Conservation (phyloP, 164 flowering plant genomes). For the Berberis thunbergii region DNA sequence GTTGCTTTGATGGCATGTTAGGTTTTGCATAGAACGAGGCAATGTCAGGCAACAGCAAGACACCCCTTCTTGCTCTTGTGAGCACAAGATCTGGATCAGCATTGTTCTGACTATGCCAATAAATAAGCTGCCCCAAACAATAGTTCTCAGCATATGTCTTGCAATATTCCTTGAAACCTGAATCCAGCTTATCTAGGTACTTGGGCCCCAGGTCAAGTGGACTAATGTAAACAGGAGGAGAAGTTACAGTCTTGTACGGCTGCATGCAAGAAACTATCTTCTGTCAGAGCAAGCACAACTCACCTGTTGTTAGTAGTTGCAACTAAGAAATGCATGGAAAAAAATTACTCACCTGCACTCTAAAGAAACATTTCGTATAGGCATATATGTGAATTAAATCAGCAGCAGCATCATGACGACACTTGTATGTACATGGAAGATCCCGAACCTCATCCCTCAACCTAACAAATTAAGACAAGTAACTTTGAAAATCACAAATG, state of each 20-base stretch:
- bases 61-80: slow-evolving; percentile 69
- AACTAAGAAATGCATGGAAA: background rate
- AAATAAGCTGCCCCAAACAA: slow-evolving; percentile 93
- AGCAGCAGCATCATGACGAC: slow-evolving; percentile 98
- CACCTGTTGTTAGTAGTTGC: background rate
- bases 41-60: slow-evolving; percentile 75
- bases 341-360: slow-evolving; percentile 53
- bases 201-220: slow-evolving; percentile 95
- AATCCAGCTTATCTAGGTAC: slow-evolving; percentile 60
- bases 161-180: slow-evolving; percentile 63
- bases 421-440: slow-evolving; percentile 79
- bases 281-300: slow-evolving; percentile 8
- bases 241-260: slow-evolving; percentile 77
- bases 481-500: background rate
- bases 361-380: slow-evolving; percentile 70
- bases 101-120: slow-evolving; percentile 79
- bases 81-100: slow-evolving; percentile 72
- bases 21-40: slow-evolving; percentile 78
- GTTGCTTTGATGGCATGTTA: slow-evolving; percentile 63
- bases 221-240: slow-evolving; percentile 87
- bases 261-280: slow-evolving; percentile 21
- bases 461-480: slow-evolving; percentile 33
- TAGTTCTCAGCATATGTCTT: slow-evolving; percentile 91
- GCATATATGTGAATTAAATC: slow-evolving; percentile 94
- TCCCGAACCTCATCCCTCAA: slow-evolving; percentile 90